These are phyloP conservation scores for Xylariaceae sp. DNA, from an alignment of 2,329 filamentous ascomycete species.

Conservation along the genomic window DNA sequence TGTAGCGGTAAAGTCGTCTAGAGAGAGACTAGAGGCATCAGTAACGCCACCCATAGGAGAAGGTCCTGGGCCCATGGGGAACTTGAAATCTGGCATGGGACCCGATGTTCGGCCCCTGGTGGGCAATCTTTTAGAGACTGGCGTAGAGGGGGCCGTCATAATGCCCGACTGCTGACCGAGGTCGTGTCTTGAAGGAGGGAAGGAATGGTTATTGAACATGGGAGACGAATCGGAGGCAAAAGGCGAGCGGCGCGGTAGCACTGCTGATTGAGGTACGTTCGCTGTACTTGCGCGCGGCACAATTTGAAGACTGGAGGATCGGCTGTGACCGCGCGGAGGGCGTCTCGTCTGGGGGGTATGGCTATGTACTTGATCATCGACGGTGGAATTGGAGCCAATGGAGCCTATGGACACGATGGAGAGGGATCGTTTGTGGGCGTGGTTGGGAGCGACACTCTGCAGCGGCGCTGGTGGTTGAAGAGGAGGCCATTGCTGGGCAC, in stretches of 20 bases:
- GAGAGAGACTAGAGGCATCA: slow-evolving; percentile 26
- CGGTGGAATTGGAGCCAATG: slow-evolving; percentile 53
- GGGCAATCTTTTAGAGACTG: slow-evolving; percentile 33
- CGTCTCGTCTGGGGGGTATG: slow-evolving; percentile 41
- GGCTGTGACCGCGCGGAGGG: slow-evolving; percentile 60
- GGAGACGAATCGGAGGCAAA: slow-evolving; percentile 44
- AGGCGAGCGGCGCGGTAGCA: slow-evolving; percentile 37
- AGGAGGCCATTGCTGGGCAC: slow-evolving; percentile 43
- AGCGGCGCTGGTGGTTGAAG: slow-evolving; percentile 24
- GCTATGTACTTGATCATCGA: slow-evolving; percentile 40
- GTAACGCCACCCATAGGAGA: slow-evolving; percentile 32
- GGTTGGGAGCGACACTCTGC: slow-evolving; percentile 35
- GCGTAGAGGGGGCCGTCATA: slow-evolving; percentile 43
- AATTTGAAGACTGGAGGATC: slow-evolving; percentile 79
- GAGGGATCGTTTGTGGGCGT: slow-evolving; percentile 67
- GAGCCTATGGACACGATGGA: slow-evolving; percentile 80
- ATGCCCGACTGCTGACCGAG: slow-evolving; percentile 36
- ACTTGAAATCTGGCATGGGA: slow-evolving; percentile 51
- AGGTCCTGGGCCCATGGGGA: slow-evolving; percentile 45
- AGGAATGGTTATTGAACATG: slow-evolving; percentile 48
- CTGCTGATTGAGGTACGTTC: slow-evolving; percentile 41
- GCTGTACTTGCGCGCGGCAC: slow-evolving; percentile 43
- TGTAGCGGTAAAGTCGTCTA: slow-evolving; percentile 38
- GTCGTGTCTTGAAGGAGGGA: slow-evolving; percentile 45
- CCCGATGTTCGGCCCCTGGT: slow-evolving; percentile 40